These are phyloP conservation scores for Ascoidea rubescens DNA, from an alignment of 805 yeast species.

Conservation along the genomic window DNA sequence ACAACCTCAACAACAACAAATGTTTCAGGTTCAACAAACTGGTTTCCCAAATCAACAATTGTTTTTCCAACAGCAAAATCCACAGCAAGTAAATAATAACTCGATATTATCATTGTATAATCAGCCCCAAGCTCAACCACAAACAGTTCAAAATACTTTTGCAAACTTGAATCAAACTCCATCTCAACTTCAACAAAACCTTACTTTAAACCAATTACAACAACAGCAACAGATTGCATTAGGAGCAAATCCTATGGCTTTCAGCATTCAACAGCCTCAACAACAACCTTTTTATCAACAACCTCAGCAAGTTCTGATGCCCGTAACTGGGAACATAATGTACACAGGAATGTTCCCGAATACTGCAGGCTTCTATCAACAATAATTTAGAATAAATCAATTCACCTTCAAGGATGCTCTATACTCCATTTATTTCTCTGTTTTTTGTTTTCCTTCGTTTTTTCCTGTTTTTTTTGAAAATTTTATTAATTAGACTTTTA, in stretches of 20 bases:
- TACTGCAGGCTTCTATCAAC: background rate
- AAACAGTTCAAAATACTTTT: background rate
- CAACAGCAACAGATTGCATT: background rate
- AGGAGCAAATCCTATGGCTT: too few species aligned
- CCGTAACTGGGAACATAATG: background rate
- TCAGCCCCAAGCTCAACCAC: background rate
- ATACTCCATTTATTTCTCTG: background rate
- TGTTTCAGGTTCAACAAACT: constrained; percentile 1
- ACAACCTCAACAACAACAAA: constrained; percentile 11
- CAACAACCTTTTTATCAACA: constrained; percentile 2
- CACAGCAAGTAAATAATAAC: too few species aligned
- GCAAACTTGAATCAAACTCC: background rate
- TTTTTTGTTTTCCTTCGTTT: background rate
- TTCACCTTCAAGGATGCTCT: too few species aligned
- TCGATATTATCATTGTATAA: background rate
- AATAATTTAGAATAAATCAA: too few species aligned
- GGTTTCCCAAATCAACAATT: background rate
- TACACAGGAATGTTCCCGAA: background rate
- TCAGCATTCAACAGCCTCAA: background rate
- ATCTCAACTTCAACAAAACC: background rate
- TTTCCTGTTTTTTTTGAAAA: background rate
- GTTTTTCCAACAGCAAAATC: background rate
- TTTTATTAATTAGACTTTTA: background rate
- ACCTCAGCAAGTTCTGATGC: background rate
- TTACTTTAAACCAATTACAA: background rate